phyloP scores from a whole-genome alignment of 192 early-diverging fungal genomes.

The Mortierella hygrophila region DNA sequence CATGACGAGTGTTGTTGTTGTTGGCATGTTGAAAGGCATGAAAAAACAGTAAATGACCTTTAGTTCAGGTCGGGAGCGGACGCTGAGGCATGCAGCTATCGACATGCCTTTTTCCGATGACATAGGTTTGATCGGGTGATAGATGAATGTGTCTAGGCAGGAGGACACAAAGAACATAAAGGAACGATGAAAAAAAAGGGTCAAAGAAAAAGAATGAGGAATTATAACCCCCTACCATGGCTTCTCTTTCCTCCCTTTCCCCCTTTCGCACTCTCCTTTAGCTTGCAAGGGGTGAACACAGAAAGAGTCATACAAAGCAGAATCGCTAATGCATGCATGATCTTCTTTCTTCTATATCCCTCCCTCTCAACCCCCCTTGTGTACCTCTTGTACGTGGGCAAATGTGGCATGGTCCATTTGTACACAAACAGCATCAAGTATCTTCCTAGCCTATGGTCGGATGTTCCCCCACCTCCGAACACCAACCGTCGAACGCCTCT shows the following conservation, averaged over 20 bases:
- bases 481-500: slow-evolving; percentile 22
- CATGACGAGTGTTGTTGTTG: background rate
- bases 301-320: background rate
- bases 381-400: background rate
- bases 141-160: background rate
- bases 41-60: background rate
- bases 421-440: slow-evolving; percentile 34
- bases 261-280: background rate
- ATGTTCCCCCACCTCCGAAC: slow-evolving; percentile 50
- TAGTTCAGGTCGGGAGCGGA: background rate
- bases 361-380: background rate
- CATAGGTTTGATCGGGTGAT: background rate
- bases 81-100: background rate
- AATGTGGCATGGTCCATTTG: background rate
- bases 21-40: background rate
- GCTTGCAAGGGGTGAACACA: background rate
- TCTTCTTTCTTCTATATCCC: background rate
- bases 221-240: background rate
- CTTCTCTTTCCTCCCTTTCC: background rate
- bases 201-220: no score
- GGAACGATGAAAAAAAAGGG: no score
- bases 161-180: background rate
- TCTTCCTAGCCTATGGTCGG: slow-evolving; percentile 49
- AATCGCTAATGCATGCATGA: slow-evolving; percentile 1
- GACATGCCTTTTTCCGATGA: background rate